Conservation (phyloP, 345 rosid genomes). For the Eucalyptus globulus region DNA sequence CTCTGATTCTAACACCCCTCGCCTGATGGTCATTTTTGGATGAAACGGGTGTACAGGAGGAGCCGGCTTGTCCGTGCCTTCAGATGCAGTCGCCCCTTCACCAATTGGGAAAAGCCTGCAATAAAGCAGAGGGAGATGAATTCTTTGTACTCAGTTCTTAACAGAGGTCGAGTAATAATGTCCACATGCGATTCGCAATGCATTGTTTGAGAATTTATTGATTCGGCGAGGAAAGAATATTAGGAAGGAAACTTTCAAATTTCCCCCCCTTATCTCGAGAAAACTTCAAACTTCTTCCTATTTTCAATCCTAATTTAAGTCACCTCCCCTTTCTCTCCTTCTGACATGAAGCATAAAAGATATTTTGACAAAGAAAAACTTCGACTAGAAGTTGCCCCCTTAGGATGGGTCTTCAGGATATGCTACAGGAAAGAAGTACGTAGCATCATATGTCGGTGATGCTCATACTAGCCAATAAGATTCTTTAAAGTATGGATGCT, state of each 20-base stretch:
- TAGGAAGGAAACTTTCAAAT: neutral
- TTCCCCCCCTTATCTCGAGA: neutral
- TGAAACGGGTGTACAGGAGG: constrained; percentile 91
- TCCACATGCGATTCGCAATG: neutral
- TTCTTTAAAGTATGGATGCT: neutral
- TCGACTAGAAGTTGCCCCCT: neutral
- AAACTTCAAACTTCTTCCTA: neutral
- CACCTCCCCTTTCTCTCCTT: neutral
- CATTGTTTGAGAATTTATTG: neutral
- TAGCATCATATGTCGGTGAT: neutral
- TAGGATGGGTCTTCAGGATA: neutral
- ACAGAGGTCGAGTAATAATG: neutral
- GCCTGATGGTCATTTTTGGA: constrained; percentile 75
- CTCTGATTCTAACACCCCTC: constrained; percentile 67
- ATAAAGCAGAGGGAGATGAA: neutral
- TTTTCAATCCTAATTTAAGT: neutral
- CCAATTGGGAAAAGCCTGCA: constrained; percentile 69
- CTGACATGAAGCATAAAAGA: neutral
- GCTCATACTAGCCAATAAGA: neutral
- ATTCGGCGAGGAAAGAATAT: neutral
- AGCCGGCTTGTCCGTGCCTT: constrained; percentile 45
- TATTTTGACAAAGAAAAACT: neutral
- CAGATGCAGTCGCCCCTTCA: constrained; percentile 23
- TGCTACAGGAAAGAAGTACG: neutral
- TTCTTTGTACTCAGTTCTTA: neutral